These are phyloP conservation scores for Flaveria trinervia DNA, from an alignment of 129 eudicot genomes.

Conservation along the genomic window DNA sequence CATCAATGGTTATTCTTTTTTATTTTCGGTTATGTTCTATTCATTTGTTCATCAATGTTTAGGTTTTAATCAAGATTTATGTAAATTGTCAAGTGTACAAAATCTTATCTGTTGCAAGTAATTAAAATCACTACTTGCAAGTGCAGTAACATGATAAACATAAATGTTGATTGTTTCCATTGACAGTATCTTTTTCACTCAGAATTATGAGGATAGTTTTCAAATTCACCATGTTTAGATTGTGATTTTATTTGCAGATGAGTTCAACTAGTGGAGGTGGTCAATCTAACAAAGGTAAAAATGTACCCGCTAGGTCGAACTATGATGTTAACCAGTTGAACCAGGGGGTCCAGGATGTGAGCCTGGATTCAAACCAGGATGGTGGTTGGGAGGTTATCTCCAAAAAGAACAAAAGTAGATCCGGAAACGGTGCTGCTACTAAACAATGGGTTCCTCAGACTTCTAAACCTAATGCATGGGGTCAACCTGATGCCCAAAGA, in stretches of 20 bases:
- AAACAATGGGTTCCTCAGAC: slow-evolving; percentile 38
- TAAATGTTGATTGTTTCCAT: background rate
- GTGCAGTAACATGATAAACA: background rate
- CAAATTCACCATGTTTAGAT: background rate
- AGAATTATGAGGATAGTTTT: background rate
- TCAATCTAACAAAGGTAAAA: slow-evolving; percentile 42
- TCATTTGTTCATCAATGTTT: background rate
- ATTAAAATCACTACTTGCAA: background rate
- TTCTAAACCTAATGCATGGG: slow-evolving; percentile 46
- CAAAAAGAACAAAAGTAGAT: slow-evolving; percentile 51
- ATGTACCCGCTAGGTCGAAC: slow-evolving; percentile 16
- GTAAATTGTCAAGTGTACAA: background rate
- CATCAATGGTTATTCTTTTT: background rate
- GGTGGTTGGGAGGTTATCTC: slow-evolving; percentile 64
- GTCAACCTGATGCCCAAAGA: slow-evolving; percentile 40
- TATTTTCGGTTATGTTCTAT: background rate
- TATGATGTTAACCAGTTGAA: slow-evolving; percentile 42
- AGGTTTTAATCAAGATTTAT: background rate
- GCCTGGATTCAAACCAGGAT: slow-evolving; percentile 46
- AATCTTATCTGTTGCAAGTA: slow-evolving; percentile 2
- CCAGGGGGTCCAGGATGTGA: slow-evolving; percentile 45
- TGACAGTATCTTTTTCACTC: background rate
- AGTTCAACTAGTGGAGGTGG: slow-evolving; percentile 47
- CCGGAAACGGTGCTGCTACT: slow-evolving; percentile 35
- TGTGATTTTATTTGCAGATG: slow-evolving; percentile 38